These are phyloP conservation scores for Wakefieldia striispora DNA, from an alignment of 768 basidiomycete genomes.

Conservation along the genomic window DNA sequence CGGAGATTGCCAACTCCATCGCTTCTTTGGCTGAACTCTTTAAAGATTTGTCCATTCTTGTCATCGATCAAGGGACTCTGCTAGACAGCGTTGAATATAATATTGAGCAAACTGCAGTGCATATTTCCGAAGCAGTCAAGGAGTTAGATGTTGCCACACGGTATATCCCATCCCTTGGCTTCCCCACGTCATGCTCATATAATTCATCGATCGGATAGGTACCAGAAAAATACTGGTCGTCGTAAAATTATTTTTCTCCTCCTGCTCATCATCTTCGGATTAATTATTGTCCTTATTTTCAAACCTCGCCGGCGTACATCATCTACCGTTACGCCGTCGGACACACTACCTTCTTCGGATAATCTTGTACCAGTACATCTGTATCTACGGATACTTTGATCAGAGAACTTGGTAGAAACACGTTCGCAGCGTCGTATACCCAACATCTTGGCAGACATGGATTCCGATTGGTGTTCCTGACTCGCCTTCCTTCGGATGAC, in stretches of 20 bases:
- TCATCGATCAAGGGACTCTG: slow-evolving; percentile 97
- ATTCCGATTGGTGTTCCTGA: background rate
- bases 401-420: slow-evolving; percentile 17
- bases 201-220: slow-evolving; percentile 43
- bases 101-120: slow-evolving; percentile 84
- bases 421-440: slow-evolving; percentile 8
- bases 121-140: slow-evolving; percentile 79
- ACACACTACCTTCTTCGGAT: slow-evolving; percentile 24
- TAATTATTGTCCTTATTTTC: slow-evolving; percentile 86
- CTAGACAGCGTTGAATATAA: slow-evolving; percentile 98
- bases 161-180: slow-evolving; percentile 42
- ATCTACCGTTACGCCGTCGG: slow-evolving; percentile 29
- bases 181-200: background rate
- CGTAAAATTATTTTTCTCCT: slow-evolving; percentile 93
- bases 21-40: slow-evolving; percentile 91
- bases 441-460: slow-evolving; percentile 3
- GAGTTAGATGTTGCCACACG: slow-evolving; percentile 80
- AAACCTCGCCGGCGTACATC: slow-evolving; percentile 69
- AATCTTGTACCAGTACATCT: slow-evolving; percentile 30
- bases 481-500: no score
- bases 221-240: slow-evolving; percentile 92
- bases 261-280: slow-evolving; percentile 82
- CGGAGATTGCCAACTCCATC: slow-evolving; percentile 90
- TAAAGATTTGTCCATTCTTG: slow-evolving; percentile 88
- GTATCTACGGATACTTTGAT: slow-evolving; percentile 34